phyloP scores from a whole-genome alignment of 1,284 basidiomycete species.

The Pascua guehoae region DNA sequence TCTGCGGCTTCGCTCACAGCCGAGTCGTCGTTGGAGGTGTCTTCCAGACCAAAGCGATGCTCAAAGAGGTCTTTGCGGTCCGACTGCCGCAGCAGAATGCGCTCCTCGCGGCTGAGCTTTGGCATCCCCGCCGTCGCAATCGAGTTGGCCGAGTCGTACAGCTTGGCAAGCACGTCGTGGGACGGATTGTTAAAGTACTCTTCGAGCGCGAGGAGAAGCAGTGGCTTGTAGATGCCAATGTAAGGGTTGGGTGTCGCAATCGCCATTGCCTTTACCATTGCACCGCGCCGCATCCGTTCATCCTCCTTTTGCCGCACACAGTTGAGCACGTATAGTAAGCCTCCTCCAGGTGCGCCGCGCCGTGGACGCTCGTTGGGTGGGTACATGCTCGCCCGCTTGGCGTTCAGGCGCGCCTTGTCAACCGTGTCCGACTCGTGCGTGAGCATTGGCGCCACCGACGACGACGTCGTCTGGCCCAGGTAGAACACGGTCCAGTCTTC shows the following conservation, averaged over 20 bases:
- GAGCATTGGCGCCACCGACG: slow-evolving; percentile 76
- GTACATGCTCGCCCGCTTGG: slow-evolving; percentile 22
- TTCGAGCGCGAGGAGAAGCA: slow-evolving; percentile 88
- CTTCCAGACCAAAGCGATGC: slow-evolving; percentile 59
- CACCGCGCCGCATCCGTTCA: slow-evolving; percentile 82
- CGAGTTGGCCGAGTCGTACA: slow-evolving; percentile 89
- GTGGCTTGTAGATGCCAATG: slow-evolving; percentile 98
- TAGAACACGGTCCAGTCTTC: slow-evolving; percentile 99
- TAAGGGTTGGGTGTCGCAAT: slow-evolving; percentile 93
- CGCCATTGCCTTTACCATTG: slow-evolving; percentile 91
- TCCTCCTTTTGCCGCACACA: slow-evolving; percentile 95
- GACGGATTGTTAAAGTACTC: slow-evolving; percentile 89
- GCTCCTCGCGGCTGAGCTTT: slow-evolving; percentile 71
- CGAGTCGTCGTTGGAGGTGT: slow-evolving; percentile 2
- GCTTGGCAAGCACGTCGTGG: slow-evolving; percentile 75
- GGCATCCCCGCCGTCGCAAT: slow-evolving; percentile 84
- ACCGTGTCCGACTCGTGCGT: slow-evolving; percentile 42
- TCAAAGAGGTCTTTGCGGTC: slow-evolving; percentile 89
- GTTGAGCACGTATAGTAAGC: slow-evolving; percentile 86
- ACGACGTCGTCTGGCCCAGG: slow-evolving; percentile 84
- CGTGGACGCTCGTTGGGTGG: slow-evolving; percentile 26
- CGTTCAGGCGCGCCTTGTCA: slow-evolving; percentile 15
- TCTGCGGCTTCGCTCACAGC: not conserved
- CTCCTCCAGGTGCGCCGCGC: slow-evolving; percentile 46
- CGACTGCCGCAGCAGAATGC: slow-evolving; percentile 79